Conservation (phyloP, 2,329 filamentous ascomycete genomes). For the Alternaria hordeiaustralica region DNA sequence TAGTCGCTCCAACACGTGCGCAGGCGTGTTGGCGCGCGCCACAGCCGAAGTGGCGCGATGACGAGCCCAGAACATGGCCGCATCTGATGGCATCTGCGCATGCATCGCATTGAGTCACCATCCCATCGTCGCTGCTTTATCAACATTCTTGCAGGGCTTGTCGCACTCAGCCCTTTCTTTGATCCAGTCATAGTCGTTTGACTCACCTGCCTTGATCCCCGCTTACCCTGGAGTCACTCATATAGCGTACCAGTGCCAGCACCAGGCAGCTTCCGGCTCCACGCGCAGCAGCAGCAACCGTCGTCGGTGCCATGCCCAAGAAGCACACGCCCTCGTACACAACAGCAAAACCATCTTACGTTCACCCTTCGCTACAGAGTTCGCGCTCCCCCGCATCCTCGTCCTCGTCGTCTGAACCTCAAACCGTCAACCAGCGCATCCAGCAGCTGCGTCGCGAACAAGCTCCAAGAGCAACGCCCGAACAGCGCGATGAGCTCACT, state of each 20-base stretch:
- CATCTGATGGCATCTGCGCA: not conserved
- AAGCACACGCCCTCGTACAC: constrained; percentile 53
- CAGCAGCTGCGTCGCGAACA: constrained; percentile 55
- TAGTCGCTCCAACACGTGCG: not conserved
- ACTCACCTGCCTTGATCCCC: constrained; percentile 13
- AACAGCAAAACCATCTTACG: constrained; percentile 49
- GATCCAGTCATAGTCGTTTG: constrained; percentile 11
- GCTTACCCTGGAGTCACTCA: constrained; percentile 8
- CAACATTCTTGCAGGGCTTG: not conserved
- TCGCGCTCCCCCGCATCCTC: constrained; percentile 35
- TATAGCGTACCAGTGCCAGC: constrained; percentile 1
- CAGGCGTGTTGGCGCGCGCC: not conserved
- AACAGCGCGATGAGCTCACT: constrained; percentile 54
- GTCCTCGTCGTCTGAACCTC: constrained; percentile 30
- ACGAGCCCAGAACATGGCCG: not conserved
- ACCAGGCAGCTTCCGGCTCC: not conserved
- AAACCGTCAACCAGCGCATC: constrained; percentile 57
- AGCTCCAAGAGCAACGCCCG: constrained; percentile 45
- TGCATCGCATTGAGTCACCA: constrained; percentile 8
- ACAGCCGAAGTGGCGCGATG: constrained; percentile 12
- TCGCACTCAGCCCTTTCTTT: not conserved
- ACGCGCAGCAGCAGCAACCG: not conserved
- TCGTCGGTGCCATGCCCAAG: constrained; percentile 53
- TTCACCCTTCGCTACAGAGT: constrained; percentile 46
- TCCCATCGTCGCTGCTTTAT: not conserved